Evolutionary conservation across 768 basidiomycete species (phyloP).

Genomic region (Tremella mesenterica): DNA sequence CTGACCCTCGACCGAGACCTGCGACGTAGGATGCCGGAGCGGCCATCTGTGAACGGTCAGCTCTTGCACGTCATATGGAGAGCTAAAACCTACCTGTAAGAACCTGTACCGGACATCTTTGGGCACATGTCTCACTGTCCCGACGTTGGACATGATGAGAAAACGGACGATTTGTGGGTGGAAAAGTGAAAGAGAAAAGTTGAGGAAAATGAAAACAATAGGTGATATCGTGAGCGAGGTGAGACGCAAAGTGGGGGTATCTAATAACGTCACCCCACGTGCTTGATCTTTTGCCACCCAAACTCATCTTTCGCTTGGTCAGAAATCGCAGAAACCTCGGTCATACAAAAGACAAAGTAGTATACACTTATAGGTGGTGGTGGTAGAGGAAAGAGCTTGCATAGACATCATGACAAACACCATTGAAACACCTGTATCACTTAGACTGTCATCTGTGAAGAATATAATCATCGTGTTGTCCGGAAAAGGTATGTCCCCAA

Average conservation of each 20-base stretch:
- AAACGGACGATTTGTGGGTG: neutral
- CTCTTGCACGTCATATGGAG: neutral
- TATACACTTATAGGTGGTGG: no score
- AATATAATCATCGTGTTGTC: slow-evolving; percentile 87
- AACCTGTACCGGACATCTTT: slow-evolving; percentile 40
- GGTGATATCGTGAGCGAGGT: neutral
- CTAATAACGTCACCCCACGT: neutral
- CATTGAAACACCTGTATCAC: slow-evolving; percentile 55
- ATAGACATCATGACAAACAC: slow-evolving; percentile 25
- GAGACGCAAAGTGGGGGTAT: neutral
- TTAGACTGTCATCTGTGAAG: slow-evolving; percentile 64
- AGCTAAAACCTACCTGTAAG: slow-evolving; percentile 28
- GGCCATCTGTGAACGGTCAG: slow-evolving; percentile 40
- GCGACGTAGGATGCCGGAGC: slow-evolving; percentile 96
- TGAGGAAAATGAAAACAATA: neutral
- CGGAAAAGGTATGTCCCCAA: slow-evolving; percentile 66
- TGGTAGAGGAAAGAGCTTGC: neutral
- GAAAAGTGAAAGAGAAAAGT: neutral
- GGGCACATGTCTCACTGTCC: slow-evolving; percentile 37
- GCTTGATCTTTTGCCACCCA: neutral
- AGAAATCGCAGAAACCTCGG: no score
- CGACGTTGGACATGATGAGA: slow-evolving; percentile 29
- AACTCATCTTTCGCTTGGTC: neutral
- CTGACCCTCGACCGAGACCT: slow-evolving; percentile 92
- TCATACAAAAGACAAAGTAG: neutral